Base-by-base conservation (phyloP, 2,329 filamentous ascomycete genomes). In the Albifimbria verrucaria region DNA sequence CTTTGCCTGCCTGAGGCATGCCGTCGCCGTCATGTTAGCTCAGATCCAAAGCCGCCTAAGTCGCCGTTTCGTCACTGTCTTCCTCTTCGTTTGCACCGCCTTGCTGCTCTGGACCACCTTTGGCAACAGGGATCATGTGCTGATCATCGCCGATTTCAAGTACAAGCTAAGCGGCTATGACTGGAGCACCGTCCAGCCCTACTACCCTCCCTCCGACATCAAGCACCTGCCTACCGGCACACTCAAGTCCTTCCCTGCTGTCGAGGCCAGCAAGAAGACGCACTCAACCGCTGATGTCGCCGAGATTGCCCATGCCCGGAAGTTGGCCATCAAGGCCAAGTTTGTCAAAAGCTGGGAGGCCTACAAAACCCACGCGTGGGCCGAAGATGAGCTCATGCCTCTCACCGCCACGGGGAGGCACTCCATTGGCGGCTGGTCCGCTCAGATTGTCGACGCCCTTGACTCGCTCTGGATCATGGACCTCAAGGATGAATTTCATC, bases 401-500 rank as follows among this genome's bases (percentile, higher is more conserved):
- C 64, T 81, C 32, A 74, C 77, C 7, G 72, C 75, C 49, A 67
- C 66, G 42, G 77, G 71, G 44, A 74, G 68, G 52, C 76, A 79
- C 54, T 70, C 66, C 2, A 80, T 83, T 59, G 76, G 74, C 10
- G 78, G 79, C 43, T 85, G 82, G 74, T 78, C 75, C 18, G 83
- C 82, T 2, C 83, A 82, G 39, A 64, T 86, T 39, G 77, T 86
- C 36, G 83, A 86, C 65, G 72, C 78, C 0, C 68, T 86, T 53
- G 83, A 86, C 58, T 80, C 80, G 1, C 70, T 86, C 2, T 79
- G 76, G 72, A 83, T 86, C 54, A 80, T 86, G 78, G 81, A 73
- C 15, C 60, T 86, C 57, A 72, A 78, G 45, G 71, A 77, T 11
- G 83, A 86, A 52, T 85, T 86, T 57, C 64, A 70, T 45, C 64